phyloP scores from a whole-genome alignment of 2,329 filamentous ascomycete genomes.

The Tolypocladium paradoxum region DNA sequence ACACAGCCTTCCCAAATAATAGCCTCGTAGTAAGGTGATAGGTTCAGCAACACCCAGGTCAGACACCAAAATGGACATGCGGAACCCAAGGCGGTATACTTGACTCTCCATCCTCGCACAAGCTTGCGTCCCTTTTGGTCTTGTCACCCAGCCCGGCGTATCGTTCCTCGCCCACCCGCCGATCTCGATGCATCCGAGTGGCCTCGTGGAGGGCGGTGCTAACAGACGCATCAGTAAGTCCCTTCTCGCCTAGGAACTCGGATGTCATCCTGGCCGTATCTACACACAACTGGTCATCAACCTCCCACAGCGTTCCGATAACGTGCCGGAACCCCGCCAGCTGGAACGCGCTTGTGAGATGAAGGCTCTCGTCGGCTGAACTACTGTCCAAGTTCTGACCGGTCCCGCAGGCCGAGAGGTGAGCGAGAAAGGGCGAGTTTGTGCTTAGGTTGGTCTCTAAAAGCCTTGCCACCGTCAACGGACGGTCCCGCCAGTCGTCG shows the following conservation, averaged over 20 bases:
- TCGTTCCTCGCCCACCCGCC: background rate
- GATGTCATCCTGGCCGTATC: conserved; percentile 18
- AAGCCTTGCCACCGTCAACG: no score
- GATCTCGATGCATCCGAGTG: background rate
- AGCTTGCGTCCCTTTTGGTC: background rate
- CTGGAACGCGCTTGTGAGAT: conserved; percentile 19
- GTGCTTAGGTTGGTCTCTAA: no score
- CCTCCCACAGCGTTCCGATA: conserved; percentile 29
- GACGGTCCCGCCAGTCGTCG: no score
- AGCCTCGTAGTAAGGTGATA: no score
- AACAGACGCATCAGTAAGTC: conserved; percentile 3
- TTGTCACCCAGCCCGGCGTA: background rate
- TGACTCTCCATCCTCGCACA: background rate
- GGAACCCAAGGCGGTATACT: background rate
- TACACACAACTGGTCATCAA: conserved; percentile 20
- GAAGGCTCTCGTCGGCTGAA: conserved; percentile 2
- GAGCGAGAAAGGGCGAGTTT: no score
- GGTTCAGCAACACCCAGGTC: no score
- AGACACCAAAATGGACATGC: conserved; percentile 1
- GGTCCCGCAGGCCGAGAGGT: no score
- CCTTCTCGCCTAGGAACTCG: conserved; percentile 3
- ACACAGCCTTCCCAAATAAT: no score
- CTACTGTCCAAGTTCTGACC: no score
- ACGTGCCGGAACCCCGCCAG: conserved; percentile 28
- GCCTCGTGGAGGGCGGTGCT: conserved; percentile 3